Percentiles rank a stretch among this genome's conserved stretches.
Conservation (phyloP, 768 basidiomycete genomes). For the Pluteus cervinus region DNA sequence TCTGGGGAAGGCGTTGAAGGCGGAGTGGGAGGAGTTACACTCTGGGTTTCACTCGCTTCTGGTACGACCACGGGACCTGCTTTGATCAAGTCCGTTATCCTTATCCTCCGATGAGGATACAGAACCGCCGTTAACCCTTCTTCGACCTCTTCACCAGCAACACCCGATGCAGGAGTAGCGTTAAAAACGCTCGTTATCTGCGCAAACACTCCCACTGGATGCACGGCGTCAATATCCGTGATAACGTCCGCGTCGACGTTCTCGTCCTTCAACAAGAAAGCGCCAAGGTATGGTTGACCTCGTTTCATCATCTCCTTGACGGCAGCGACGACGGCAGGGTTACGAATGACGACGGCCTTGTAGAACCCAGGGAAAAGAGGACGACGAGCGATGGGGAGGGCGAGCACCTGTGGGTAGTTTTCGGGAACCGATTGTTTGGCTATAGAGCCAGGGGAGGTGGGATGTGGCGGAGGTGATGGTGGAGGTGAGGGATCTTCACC, state of each 20-base stretch:
- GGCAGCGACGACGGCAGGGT: slow-evolving; percentile 86
- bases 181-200: slow-evolving; percentile 94
- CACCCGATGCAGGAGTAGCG: slow-evolving; percentile 26
- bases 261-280: slow-evolving; percentile 93
- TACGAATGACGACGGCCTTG: slow-evolving; percentile 92
- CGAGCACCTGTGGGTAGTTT: slow-evolving; percentile 88
- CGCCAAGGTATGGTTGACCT: slow-evolving; percentile 95
- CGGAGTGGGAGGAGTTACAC: slow-evolving; percentile 43
- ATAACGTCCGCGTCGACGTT: slow-evolving; percentile 91
- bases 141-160: slow-evolving; percentile 62
- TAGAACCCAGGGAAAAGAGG: slow-evolving; percentile 98
- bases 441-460: slow-evolving; percentile 44
- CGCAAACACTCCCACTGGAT: slow-evolving; percentile 92
- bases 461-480: slow-evolving; percentile 19
- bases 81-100: slow-evolving; percentile 82
- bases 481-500: slow-evolving; percentile 11
- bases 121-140: slow-evolving; percentile 92
- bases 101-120: slow-evolving; percentile 88
- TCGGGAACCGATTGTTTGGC: slow-evolving; percentile 88
- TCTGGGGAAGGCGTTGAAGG: slow-evolving; percentile 20
- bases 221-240: slow-evolving; percentile 80
- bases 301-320: slow-evolving; percentile 97
- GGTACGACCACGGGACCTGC: no score
- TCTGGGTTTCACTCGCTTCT: slow-evolving; percentile 38
- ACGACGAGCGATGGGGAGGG: slow-evolving; percentile 89